These are phyloP conservation scores for Yamadazyma dushanensis DNA, from an alignment of 1,139 yeast species.

Conservation along the genomic window DNA sequence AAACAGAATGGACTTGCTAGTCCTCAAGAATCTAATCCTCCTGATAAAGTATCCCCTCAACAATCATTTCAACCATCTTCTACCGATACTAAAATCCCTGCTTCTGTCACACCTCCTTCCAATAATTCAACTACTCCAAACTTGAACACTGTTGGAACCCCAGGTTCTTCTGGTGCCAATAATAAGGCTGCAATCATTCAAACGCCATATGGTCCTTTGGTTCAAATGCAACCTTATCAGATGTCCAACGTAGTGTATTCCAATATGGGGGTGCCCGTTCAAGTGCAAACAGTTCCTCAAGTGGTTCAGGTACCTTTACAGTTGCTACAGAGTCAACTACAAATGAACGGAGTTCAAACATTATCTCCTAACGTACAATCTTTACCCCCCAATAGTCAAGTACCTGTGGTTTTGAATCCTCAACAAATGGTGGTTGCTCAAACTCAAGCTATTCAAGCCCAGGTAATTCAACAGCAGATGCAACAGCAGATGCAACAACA, in stretches of 20 bases:
- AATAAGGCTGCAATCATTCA: conserved; percentile 20
- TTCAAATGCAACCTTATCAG: conserved; percentile 32
- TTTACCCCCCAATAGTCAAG: conserved; percentile 6
- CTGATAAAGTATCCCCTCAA: conserved; percentile 3
- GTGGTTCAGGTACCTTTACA: conserved; percentile 20
- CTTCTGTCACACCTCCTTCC: conserved; percentile 3
- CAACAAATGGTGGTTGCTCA: conserved; percentile 15
- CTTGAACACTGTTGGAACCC: not conserved
- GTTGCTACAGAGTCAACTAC: conserved; percentile 14
- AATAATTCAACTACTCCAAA: conserved; percentile 1
- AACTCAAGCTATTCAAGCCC: conserved; percentile 10
- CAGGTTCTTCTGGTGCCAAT: not conserved
- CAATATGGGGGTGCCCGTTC: conserved; percentile 19
- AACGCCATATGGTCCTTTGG: conserved; percentile 38
- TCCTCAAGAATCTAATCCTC: conserved; percentile 1
- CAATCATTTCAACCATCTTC: not conserved
- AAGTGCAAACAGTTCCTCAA: conserved; percentile 19
- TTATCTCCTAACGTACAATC: conserved; percentile 6
- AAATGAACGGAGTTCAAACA: conserved; percentile 8
- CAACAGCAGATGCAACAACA: conserved; percentile 4
- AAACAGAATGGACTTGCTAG: not conserved
- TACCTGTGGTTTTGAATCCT: conserved; percentile 11
- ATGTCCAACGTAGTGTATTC: conserved; percentile 18
- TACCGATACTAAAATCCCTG: not conserved
- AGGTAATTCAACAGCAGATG: conserved; percentile 7